Conservation (phyloP, 306 rosid species). For the Canavalia gladiata region DNA sequence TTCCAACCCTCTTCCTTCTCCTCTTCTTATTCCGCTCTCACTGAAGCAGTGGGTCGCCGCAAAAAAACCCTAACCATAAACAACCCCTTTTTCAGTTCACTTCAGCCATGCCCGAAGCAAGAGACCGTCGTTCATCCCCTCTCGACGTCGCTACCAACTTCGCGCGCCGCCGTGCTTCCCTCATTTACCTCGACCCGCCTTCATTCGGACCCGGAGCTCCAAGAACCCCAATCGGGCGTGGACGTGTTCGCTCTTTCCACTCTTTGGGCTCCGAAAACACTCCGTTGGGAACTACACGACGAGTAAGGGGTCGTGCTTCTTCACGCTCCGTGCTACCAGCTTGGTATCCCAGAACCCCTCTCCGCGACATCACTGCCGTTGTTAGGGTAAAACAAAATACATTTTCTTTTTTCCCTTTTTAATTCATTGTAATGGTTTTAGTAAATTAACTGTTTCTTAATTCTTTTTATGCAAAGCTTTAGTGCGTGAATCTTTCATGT, state of each 20-base stretch:
- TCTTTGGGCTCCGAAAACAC: constrained; percentile 49
- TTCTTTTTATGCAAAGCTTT: too few relatives aligned
- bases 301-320: constrained; percentile 49
- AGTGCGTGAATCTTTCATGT: too few relatives aligned
- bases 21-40: neutral
- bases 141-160: constrained; percentile 55
- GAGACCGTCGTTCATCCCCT: constrained; percentile 63
- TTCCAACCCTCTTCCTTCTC: neutral
- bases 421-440: neutral
- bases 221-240: constrained; percentile 31
- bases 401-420: neutral
- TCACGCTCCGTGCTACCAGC: constrained; percentile 64
- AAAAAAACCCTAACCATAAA: constrained; percentile 14
- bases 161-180: constrained; percentile 52
- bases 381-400: constrained; percentile 52
- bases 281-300: constrained; percentile 40
- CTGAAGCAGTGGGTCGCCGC: too few relatives aligned
- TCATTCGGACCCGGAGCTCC: constrained; percentile 32
- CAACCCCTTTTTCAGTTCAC: neutral
- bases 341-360: constrained; percentile 90
- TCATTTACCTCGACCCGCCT: neutral
- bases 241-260: constrained; percentile 42
- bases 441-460: too few relatives aligned
- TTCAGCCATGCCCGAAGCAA: constrained; percentile 68
- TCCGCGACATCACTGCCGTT: constrained; percentile 70